A percentile compares a stretch with the other conserved stretches of the same genome.
Evolutionary conservation across 352 stramenopile genomes (phyloP).

Genomic region (Achlya hypogyna): DNA sequence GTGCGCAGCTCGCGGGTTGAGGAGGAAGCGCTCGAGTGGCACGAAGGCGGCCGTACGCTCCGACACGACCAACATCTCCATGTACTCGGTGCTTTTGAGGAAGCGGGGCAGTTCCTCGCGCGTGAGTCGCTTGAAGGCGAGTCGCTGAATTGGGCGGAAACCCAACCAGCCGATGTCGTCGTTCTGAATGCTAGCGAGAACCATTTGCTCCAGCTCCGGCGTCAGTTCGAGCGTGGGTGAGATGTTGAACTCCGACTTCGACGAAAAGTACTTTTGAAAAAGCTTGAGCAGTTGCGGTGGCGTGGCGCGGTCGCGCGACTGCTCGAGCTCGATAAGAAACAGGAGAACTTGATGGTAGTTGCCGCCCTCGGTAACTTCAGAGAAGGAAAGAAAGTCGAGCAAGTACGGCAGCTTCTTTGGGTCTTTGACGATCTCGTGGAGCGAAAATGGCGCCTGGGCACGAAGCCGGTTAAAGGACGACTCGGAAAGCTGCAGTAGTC

Average conservation of each 20-base stretch:
- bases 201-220: slow-evolving; percentile 58
- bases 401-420: slow-evolving; percentile 78
- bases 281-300: slow-evolving; percentile 73
- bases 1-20: slow-evolving; percentile 66
- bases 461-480: slow-evolving; percentile 65
- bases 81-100: slow-evolving; percentile 75
- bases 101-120: slow-evolving; percentile 74
- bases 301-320: slow-evolving; percentile 59
- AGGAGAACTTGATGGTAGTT: slow-evolving; percentile 80
- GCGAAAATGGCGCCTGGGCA: slow-evolving; percentile 67
- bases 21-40: slow-evolving; percentile 66
- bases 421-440: slow-evolving; percentile 81
- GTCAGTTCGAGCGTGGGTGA: slow-evolving; percentile 70
- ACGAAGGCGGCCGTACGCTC: slow-evolving; percentile 67
- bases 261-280: slow-evolving; percentile 81
- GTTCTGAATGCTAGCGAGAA: slow-evolving; percentile 53
- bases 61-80: slow-evolving; percentile 76
- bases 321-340: slow-evolving; percentile 75
- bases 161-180: slow-evolving; percentile 44
- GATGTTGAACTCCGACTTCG: slow-evolving; percentile 75
- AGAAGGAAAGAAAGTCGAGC: slow-evolving; percentile 58
- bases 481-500: slow-evolving; percentile 25
- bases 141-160: slow-evolving; percentile 79
- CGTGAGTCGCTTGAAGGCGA: slow-evolving; percentile 76
- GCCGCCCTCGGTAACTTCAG: slow-evolving; percentile 23